phyloP scores from a whole-genome alignment of 345 rosid species.

The Populus nigra region DNA sequence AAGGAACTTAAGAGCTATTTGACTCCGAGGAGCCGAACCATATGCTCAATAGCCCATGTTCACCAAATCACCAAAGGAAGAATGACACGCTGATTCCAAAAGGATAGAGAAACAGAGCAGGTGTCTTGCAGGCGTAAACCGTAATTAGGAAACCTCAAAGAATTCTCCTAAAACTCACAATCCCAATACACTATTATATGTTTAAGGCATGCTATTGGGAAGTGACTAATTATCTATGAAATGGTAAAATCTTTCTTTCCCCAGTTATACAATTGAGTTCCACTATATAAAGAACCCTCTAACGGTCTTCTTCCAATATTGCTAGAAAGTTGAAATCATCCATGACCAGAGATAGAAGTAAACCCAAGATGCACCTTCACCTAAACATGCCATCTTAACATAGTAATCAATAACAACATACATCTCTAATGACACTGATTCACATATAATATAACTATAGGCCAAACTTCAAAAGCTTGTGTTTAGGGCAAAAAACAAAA shows the following conservation, averaged over 20 bases:
- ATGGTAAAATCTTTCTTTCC: not conserved
- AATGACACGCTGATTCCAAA: not conserved
- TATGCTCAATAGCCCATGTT: not conserved
- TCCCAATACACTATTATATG: not conserved
- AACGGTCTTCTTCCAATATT: not conserved
- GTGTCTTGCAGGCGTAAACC: not conserved
- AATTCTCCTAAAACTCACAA: no score
- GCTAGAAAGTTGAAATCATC: not conserved
- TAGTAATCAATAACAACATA: not conserved
- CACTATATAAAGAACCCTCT: not conserved
- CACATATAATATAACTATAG: not conserved
- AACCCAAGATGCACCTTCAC: not conserved
- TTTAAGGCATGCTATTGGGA: not conserved
- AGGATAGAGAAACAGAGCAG: not conserved
- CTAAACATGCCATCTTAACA: not conserved
- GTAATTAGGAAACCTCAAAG: no score
- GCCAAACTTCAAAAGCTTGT: not conserved
- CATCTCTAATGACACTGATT: not conserved
- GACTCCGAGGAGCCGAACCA: conserved; percentile 1
- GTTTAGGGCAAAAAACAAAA: conserved; percentile 1
- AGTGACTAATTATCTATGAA: not conserved
- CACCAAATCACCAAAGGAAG: not conserved
- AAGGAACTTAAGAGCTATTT: not conserved
- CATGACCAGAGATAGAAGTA: not conserved
- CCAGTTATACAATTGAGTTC: not conserved